Base-by-base conservation (phyloP, 1,284 basidiomycete species). In the Apiotrichum veenhuisii region DNA sequence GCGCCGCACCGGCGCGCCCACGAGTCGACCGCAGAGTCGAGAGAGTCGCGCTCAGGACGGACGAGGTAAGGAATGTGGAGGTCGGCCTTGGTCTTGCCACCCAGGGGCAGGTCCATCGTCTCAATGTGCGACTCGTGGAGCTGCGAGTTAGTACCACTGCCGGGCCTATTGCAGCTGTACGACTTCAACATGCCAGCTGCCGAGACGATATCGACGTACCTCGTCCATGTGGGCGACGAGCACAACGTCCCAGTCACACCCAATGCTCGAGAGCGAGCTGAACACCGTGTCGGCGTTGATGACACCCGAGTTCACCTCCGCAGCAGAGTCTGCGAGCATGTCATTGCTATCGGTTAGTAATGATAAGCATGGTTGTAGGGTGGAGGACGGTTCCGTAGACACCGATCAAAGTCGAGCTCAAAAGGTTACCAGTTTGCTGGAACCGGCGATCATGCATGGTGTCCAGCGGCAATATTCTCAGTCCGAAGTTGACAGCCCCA, bases 211-310 rank as follows among this genome's bases (percentile, higher is more conserved):
- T n/a, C 14, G 18, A 55, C 93, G 7, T 81, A 87, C 69, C 85
- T 96, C 52, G 94, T 98, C 69, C 97, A 98, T 77, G 83, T 87
- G 69, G 92, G 98, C 74, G 93, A 98, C 72, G 91, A 95, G 5
- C 85, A 94, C 66, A 5, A 61, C 61, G 41, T 71, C 64, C 72
- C 72, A 76, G 40, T 70, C 69, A 54, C 74, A 76, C 5, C 74
- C 74, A n/a, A 76, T 42, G 36, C 45, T 64, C 25, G 60, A 53
- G 42, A 76, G 50, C 22, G 65, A 67, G n/a, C 57, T 55, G 52
- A 72, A 74, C 12, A 74, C 61, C 34, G 67, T 63, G 20, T 71
- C 67, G 17, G 71, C 72, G 23, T 49, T 36, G 38, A 70, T 63
- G 41, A 73, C 64, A 27, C 70, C 70, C 17, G 65, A 62, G 5